Conservation (phyloP, 441 rosid genomes). For the Syzygium syzygioides region DNA sequence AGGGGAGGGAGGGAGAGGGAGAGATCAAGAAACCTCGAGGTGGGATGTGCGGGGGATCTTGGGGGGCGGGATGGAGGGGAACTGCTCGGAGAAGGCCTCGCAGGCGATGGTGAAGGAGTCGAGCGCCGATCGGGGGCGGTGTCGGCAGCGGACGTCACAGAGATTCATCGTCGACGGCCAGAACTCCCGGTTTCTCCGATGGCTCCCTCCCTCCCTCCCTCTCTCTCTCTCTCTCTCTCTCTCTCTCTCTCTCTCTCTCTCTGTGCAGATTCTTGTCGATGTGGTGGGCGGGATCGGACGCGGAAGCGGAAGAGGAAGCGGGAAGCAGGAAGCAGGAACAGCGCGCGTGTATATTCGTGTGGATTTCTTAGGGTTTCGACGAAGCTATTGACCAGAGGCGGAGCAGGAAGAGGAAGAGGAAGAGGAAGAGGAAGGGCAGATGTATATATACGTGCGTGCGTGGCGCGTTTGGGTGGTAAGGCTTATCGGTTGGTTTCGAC, state of each 20-base stretch:
- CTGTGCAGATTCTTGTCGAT: neutral
- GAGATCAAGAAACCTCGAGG: neutral
- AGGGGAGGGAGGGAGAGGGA: fast-evolving
- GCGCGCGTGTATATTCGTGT: neutral
- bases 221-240: too few species aligned
- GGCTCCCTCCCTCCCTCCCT: too few species aligned
- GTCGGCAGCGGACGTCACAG: neutral
- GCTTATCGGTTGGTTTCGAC: too few species aligned
- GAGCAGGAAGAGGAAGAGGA: fast-evolving
- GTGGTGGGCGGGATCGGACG: neutral
- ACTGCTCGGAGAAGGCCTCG: constrained; percentile 8
- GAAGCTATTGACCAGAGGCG: neutral
- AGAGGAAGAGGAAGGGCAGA: fast-evolving
- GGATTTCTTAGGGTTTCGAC: neutral
- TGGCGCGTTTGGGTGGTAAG: too few species aligned
- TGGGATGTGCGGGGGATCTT: neutral
- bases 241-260: neutral
- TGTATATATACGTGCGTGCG: too few species aligned
- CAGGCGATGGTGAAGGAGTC: constrained; percentile 10
- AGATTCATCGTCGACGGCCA: neutral
- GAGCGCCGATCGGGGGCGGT: neutral
- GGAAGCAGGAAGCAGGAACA: too few species aligned
- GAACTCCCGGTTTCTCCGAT: neutral
- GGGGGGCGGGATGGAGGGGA: neutral
- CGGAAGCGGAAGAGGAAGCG: too few species aligned